A percentile compares a stretch with the other conserved stretches of the same genome.
Evolutionary conservation across 305 asterid species (phyloP).

Genomic region (Rubia occidens): DNA sequence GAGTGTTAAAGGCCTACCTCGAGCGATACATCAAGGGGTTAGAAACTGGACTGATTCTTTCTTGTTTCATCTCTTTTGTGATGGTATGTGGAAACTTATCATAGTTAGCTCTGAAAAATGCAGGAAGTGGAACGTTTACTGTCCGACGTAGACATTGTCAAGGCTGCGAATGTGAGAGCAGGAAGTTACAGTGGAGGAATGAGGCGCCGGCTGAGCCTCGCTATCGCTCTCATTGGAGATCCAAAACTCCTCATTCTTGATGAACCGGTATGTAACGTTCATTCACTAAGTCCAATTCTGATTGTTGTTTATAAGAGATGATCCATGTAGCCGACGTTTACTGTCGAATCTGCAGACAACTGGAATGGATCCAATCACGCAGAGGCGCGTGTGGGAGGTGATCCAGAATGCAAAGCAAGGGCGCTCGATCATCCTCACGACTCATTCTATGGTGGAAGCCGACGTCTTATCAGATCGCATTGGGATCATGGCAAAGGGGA

Average conservation of each 20-base stretch:
- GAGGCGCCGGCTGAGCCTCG: conserved; percentile 91
- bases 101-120: conserved; percentile 3
- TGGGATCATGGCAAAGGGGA: conserved; percentile 95
- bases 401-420: conserved; percentile 83
- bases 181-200: conserved; percentile 93
- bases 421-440: conserved; percentile 81
- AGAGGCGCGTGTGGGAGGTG: conserved; percentile 92
- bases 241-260: conserved; percentile 84
- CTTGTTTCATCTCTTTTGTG: not conserved
- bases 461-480: conserved; percentile 87
- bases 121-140: conserved; percentile 59
- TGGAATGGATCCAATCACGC: conserved; percentile 93
- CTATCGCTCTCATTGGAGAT: conserved; percentile 90
- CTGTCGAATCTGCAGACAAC: conserved; percentile 48
- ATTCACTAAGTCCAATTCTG: not conserved
- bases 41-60: conserved; percentile 1
- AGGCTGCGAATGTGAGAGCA: conserved; percentile 59
- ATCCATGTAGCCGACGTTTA: not conserved
- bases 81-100: not conserved
- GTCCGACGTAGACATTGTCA: conserved; percentile 68
- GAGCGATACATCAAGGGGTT: conserved; percentile 27
- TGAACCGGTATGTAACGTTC: conserved; percentile 54
- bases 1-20: conserved; percentile 67
- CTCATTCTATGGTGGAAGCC: conserved; percentile 99
- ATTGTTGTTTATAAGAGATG: not conserved